Evolutionary conservation across 208 protist genomes (phyloP).

Genomic region (Trichomonas vaginalis): DNA sequence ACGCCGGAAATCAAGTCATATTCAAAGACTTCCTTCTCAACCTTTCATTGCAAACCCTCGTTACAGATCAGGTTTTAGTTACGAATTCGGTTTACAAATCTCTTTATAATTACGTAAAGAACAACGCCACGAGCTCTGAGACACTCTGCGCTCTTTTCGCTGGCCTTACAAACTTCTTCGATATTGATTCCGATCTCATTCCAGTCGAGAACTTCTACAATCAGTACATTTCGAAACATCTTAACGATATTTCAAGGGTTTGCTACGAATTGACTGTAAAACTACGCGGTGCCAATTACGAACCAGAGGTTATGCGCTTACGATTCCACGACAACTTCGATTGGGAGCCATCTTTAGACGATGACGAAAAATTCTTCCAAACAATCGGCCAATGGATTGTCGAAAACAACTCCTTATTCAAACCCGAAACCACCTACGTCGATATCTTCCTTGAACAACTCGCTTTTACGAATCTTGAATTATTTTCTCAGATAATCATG

Average conservation of each 20-base stretch:
- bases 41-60: neutral
- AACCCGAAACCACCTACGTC: neutral
- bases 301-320: neutral
- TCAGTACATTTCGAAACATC: neutral
- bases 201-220: neutral
- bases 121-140: neutral
- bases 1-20: neutral
- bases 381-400: neutral
- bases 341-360: neutral
- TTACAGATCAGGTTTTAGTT: neutral
- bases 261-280: neutral
- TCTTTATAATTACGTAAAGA: neutral
- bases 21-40: neutral
- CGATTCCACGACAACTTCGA: neutral
- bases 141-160: neutral
- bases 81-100: neutral
- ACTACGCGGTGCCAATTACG: neutral
- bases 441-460: neutral
- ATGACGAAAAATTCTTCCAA: neutral
- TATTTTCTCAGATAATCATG: neutral
- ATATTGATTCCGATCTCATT: neutral
- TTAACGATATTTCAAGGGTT: neutral
- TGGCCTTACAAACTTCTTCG: neutral
- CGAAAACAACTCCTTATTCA: neutral
- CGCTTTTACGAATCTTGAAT: neutral